Base-by-base conservation (phyloP, 164 flowering plant genomes). In the Nymphaea thermarum region DNA sequence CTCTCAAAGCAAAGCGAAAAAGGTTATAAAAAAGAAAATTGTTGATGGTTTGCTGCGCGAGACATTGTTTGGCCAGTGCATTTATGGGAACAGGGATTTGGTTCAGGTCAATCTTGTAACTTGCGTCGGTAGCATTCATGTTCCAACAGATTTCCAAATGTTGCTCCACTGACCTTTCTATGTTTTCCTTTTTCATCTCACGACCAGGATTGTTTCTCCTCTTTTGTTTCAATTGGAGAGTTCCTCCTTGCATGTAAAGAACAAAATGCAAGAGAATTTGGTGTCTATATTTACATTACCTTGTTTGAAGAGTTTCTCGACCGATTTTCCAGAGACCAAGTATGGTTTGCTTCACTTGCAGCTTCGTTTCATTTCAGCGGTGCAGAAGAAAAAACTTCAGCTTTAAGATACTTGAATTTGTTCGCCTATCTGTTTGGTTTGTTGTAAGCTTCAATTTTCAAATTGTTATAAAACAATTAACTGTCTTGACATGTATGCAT, bases 221-320 rank as follows among this genome's bases (percentile, higher is more conserved):
- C 82, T 3, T 86, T 89, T 68, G 80, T 89, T 60, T 84, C 87
- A 3, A 63, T 89, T 65, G 81, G 83, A 16, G 93, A 87, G 75
- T 82, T 78, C 80, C 73, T 89, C 47, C 67, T 91, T 77, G 76
- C 84, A 6, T 86, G 89, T 87, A 89, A 87, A 80, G 97, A 89
- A 72, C 77, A 76, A 70, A 82, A 73, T 66, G 81, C 84, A 68
- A 79, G 87, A 79, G 87, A 78, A 42, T 85, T 85, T 82, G 89
- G 87, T 60, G 75, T 76, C 70, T 85, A 81, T 79, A 71, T 86
- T 71, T 89, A 86, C 72, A 60, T 67, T 14, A 66, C 80, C 70
- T 75, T 91, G 36, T 91, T 89, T 71, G 80, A 82, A 72, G 93
- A 80, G 80, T 82, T 85, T 69, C 64, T 5, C 47, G 90, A 86